A percentile compares a stretch with the other conserved stretches of the same genome.
Evolutionary conservation across 345 rosid species (phyloP).

Genomic region (Capsella bursapastoris): DNA sequence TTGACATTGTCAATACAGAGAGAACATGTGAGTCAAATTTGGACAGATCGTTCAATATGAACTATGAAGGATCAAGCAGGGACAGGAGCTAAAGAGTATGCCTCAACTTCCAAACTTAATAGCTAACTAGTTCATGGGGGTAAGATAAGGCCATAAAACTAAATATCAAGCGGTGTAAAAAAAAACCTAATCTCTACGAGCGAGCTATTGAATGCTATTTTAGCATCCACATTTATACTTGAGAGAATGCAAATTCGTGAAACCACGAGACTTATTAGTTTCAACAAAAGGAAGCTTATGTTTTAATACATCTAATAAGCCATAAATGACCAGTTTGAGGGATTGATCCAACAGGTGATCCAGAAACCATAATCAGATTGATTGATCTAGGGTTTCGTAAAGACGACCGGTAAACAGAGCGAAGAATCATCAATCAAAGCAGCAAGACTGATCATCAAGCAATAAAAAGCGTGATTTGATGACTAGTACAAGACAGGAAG

Average conservation of each 20-base stretch:
- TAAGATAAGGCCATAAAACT: not conserved
- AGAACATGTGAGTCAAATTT: not conserved
- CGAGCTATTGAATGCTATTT: not conserved
- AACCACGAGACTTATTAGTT: not conserved
- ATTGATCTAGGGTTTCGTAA: constrained; percentile 24
- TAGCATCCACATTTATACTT: constrained; percentile 1
- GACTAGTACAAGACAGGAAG: not conserved
- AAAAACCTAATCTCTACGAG: not conserved
- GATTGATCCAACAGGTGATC: not conserved
- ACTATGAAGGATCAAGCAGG: not conserved
- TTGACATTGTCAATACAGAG: constrained; percentile 12
- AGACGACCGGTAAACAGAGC: not conserved
- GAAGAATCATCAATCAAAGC: not conserved
- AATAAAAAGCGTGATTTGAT: not conserved
- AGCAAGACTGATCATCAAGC: not conserved
- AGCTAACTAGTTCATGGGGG: not conserved
- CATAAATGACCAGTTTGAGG: not conserved
- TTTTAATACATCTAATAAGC: not conserved
- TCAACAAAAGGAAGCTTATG: not conserved
- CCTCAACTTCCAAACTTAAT: not conserved
- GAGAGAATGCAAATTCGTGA: not conserved
- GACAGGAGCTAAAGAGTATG: not conserved
- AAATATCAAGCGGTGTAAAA: not conserved
- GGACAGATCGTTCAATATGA: not conserved
- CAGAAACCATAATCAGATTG: not conserved